phyloP scores from a whole-genome alignment of 257 asterid species.

The Ligustrum vulgare region DNA sequence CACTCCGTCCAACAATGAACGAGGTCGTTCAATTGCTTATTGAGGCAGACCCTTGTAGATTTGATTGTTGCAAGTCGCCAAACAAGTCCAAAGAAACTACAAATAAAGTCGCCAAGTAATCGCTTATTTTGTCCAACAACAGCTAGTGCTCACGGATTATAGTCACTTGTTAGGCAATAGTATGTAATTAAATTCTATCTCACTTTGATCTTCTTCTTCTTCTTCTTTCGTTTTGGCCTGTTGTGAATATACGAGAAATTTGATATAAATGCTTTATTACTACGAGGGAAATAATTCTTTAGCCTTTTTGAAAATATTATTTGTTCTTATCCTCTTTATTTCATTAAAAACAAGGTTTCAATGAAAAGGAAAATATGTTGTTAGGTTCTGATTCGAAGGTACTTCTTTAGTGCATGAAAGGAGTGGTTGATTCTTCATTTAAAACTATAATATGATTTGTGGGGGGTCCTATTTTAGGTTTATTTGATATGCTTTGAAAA shows the following conservation, averaged over 20 bases:
- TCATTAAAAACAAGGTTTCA: constrained; percentile 22
- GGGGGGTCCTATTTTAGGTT: constrained; percentile 40
- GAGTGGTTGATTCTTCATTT: constrained; percentile 51
- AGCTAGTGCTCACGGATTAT: neutral
- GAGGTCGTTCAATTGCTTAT: constrained; percentile 74
- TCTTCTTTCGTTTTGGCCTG: constrained; percentile 24
- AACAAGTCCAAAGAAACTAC: constrained; percentile 33
- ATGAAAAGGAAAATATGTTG: constrained; percentile 24
- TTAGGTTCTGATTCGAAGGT: constrained; percentile 42
- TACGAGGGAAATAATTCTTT: constrained; percentile 32
- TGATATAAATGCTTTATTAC: constrained; percentile 36
- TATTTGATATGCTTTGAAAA: constrained; percentile 19
- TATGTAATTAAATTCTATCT: constrained; percentile 24
- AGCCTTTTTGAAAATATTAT: constrained; percentile 22
- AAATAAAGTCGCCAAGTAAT: constrained; percentile 5
- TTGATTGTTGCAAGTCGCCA: constrained; percentile 44
- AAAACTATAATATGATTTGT: constrained; percentile 27
- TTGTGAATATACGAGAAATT: constrained; percentile 34
- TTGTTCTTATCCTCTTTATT: constrained; percentile 18
- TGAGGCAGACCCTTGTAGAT: constrained; percentile 75
- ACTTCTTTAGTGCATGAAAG: constrained; percentile 40
- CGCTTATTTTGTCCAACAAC: neutral
- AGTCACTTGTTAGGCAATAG: constrained; percentile 1
- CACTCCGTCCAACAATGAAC: constrained; percentile 74
- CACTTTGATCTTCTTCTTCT: constrained; percentile 2